Base-by-base conservation (phyloP, 805 yeast genomes). In the Ogataea pilisensis region DNA sequence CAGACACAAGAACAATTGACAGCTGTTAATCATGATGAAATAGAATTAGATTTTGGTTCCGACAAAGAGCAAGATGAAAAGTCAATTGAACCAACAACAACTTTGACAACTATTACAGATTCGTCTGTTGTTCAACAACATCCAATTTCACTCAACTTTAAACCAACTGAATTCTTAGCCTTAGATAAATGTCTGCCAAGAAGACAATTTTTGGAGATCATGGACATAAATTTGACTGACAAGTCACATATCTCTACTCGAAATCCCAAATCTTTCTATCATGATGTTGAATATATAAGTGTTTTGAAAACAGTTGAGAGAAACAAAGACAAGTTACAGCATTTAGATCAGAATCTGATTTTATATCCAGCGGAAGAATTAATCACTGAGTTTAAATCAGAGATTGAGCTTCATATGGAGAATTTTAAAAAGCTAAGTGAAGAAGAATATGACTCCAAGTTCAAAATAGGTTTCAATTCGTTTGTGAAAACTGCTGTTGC, bases 161-260 rank as follows among this genome's bases (percentile, higher is more conserved):
- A 22, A 22, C 50, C 56, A 3, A 57, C 64, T 2, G 53, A 61
- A 12, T 91, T 89, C 52, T 60, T 86, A 24, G 93, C 98, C 0
- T 68, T 91, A 21, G 97, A 90, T 57, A 91, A 91, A 60, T 87
- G 95, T 51, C 65, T 85, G 1, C 87, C 88, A 2, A 63, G 70
- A 14, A 66, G 95, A 18, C 54, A 65, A 19, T 86, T 73, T 54
- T 47, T 88, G 8, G 82, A 82, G 43, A 51, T 74, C 4, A 19
- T 79, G 13, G 67, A 71, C 1, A 61, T 84, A 3, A 68, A 66
- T 5, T 51, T 64, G 12, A 51, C 59, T 0, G 46, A 50, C 11
- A 7, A 26, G 5, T 31, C 37, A 0, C 53, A 53, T 14, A 18
- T 27, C 14, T 38, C 41, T 1, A 14, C 19, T 13, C 60, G 57